Evolutionary conservation across 202 grass and related monocot genomes (phyloP).

Genomic region (Musa balbisiana): DNA sequence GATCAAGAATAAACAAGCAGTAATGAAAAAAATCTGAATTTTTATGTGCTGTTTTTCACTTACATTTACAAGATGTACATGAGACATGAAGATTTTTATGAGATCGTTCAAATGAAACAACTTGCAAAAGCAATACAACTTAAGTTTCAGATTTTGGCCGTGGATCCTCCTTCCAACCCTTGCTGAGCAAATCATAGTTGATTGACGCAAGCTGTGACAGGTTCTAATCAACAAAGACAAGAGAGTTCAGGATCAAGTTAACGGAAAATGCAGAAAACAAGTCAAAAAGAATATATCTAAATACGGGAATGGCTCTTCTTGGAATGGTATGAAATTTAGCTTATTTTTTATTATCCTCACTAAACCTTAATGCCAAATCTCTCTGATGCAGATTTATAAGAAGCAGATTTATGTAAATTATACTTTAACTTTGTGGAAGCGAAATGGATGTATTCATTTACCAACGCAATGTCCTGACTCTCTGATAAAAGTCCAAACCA

Average conservation of each 20-base stretch:
- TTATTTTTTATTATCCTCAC: no score
- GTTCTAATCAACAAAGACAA: constrained; percentile 53
- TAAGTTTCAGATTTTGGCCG: constrained; percentile 48
- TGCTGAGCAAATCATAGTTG: constrained; percentile 93
- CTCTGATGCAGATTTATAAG: no score
- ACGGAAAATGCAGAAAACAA: constrained; percentile 12
- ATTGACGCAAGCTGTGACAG: constrained; percentile 95
- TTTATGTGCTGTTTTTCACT: constrained; percentile 17
- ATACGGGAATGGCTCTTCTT: no score
- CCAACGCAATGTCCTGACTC: no score
- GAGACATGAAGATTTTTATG: constrained; percentile 30
- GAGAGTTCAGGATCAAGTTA: constrained; percentile 23
- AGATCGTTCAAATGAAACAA: constrained; percentile 32
- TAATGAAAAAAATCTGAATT: background rate
- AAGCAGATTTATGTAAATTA: no score
- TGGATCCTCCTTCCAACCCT: constrained; percentile 85
- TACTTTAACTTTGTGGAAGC: no score
- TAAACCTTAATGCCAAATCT: background rate
- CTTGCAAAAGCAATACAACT: constrained; percentile 30
- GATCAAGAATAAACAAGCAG: background rate
- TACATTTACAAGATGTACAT: constrained; percentile 98
- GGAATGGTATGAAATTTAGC: no score
- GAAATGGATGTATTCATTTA: no score
- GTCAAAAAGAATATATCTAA: background rate
- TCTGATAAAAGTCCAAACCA: no score